Evolutionary conservation across 345 rosid genomes (phyloP).

Genomic region (Lepidium africanum): DNA sequence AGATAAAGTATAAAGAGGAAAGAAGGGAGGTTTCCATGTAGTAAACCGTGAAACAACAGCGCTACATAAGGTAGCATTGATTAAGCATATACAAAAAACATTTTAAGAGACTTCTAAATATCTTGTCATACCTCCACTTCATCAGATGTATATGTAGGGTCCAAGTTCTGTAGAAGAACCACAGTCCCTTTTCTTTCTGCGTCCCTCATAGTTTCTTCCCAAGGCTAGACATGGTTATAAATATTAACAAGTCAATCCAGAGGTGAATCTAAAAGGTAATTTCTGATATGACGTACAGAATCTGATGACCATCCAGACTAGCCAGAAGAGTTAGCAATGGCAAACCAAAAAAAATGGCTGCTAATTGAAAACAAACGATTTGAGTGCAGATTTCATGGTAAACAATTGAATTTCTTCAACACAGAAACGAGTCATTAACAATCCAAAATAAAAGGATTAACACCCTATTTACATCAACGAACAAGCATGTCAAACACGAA

Average conservation of each 20-base stretch:
- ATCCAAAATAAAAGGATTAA: background rate
- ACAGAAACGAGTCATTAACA: background rate
- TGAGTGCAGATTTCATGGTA: background rate
- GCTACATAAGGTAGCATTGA: background rate
- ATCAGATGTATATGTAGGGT: conserved; percentile 50
- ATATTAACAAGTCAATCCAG: conserved; percentile 9
- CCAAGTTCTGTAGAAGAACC: conserved; percentile 70
- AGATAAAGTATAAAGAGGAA: background rate
- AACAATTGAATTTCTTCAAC: background rate
- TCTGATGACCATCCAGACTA: background rate
- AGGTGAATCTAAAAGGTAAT: background rate
- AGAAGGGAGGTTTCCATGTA: background rate
- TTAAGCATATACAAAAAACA: background rate
- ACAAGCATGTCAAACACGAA: background rate
- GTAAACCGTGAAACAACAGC: background rate
- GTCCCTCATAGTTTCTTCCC: conserved; percentile 55
- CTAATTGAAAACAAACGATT: background rate
- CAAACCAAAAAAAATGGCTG: background rate
- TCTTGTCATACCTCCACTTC: conserved; percentile 57
- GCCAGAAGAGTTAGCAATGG: background rate
- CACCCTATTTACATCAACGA: background rate
- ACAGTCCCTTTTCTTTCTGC: conserved; percentile 49
- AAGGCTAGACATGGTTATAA: conserved; percentile 41
- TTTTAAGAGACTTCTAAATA: background rate
- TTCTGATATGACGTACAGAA: background rate